Conservation (phyloP, 164 flowering plant species). For the Kingdonia uniflora region DNA sequence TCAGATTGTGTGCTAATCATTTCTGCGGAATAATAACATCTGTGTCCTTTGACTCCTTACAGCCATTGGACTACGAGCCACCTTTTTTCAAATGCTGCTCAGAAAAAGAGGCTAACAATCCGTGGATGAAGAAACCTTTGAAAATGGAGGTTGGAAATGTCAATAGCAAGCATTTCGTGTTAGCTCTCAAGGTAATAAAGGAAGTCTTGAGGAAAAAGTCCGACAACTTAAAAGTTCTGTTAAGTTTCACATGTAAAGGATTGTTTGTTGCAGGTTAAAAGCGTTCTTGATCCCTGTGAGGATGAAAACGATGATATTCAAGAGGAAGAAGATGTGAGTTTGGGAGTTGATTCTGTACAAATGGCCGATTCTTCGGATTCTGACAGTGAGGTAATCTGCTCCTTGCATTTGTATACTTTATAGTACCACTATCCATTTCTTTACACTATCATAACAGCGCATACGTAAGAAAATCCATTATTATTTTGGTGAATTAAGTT, state of each 20-base stretch:
- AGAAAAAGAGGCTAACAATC: slow-evolving; percentile 59
- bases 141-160: slow-evolving; percentile 92
- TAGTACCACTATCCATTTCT: background rate
- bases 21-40: background rate
- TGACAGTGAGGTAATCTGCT: slow-evolving; percentile 56
- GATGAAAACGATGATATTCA: slow-evolving; percentile 63
- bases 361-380: slow-evolving; percentile 44
- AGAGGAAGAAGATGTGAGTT: slow-evolving; percentile 51
- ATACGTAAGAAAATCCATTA: too few relatives aligned
- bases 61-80: slow-evolving; percentile 93
- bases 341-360: slow-evolving; percentile 59
- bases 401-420: too few relatives aligned
- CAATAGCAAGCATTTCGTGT: slow-evolving; percentile 84
- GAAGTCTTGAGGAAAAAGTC: background rate
- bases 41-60: slow-evolving; percentile 4
- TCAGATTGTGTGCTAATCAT: too few relatives aligned
- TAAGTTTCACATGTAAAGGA: background rate
- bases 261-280: slow-evolving; percentile 54
- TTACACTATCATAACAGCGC: background rate
- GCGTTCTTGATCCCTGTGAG: slow-evolving; percentile 94
- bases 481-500: too few relatives aligned
- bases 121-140: slow-evolving; percentile 70
- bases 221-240: background rate
- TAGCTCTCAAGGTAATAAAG: slow-evolving; percentile 66
- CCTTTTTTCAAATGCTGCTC: slow-evolving; percentile 82